Base-by-base conservation (phyloP, 352 stramenopile genomes). In the Proteromonas lacertae region DNA sequence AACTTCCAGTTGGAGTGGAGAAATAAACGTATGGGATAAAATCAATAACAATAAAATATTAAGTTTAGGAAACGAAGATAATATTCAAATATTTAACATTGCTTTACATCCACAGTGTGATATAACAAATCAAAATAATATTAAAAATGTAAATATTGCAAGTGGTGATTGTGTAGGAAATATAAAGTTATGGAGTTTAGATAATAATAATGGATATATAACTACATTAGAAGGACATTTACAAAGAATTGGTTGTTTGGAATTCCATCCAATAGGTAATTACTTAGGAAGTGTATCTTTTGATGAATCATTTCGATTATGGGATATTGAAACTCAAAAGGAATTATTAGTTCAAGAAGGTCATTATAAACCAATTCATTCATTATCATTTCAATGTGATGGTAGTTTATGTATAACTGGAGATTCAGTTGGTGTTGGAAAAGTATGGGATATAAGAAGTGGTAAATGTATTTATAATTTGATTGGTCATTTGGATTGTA, bases 221-320 rank as follows among this genome's bases (percentile, higher is more conserved):
- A n/a, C n/a, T n/a, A n/a, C n/a, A n/a, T n/a, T n/a, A n/a, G n/a
- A 51, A 41, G 65, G 65, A 24, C 62, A 75, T 36, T 43, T 42
- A 16, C 45, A 51, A 28, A 51, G 62, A 19, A 42, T 78, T 7
- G 64, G 53, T 33, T 54, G 44, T 38, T 63, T 90, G 17, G 74
- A 67, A 5, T 93, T 91, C 46, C 82, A 94, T 55, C 79, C 82
- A 2, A 53, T 64, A n/a, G 74, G 79, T 10, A 46, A 67, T 28
- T 74, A 72, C 44, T 55, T 93, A 4, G 79, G 62, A 18, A 93
- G 76, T 5, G 88, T 77, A 7, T 86, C 68, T 48, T 92, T 88
- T 46, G 82, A 96, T 51, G 67, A 89, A 43, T 90, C 79, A 16
- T 94, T 79, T 79, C 58, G 82, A n/a, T 58, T 96, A 12, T 96